Evolutionary conservation across 495 filamentous ascomycete species (phyloP).

Genomic region (Annulohypoxylon stygium): DNA sequence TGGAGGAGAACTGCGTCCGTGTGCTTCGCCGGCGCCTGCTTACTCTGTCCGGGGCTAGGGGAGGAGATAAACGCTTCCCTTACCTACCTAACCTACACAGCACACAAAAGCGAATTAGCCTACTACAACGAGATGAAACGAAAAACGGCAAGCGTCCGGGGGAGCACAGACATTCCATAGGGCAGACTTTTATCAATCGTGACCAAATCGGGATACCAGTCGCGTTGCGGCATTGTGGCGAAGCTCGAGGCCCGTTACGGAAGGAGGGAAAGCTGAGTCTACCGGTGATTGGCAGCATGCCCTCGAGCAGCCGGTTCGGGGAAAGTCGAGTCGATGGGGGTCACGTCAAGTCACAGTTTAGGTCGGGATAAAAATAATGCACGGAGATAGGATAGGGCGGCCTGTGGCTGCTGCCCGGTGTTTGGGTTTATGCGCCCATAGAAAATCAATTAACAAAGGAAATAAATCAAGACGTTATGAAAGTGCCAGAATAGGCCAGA

Average conservation of each 20-base stretch:
- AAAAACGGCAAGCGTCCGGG: slow-evolving; percentile 10
- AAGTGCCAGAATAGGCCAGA: background rate
- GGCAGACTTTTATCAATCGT: slow-evolving; percentile 19
- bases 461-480: background rate
- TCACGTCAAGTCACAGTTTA: slow-evolving; percentile 9
- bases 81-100: too few species aligned
- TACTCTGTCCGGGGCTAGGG: slow-evolving; percentile 37
- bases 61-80: background rate
- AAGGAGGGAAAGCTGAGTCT: slow-evolving; percentile 41
- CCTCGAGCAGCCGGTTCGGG: slow-evolving; percentile 14
- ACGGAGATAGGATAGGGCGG: slow-evolving; percentile 11
- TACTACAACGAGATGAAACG: background rate
- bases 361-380: slow-evolving; percentile 37
- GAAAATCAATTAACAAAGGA: background rate
- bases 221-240: slow-evolving; percentile 34
- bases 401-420: background rate
- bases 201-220: slow-evolving; percentile 24
- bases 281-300: slow-evolving; percentile 32
- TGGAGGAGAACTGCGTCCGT: slow-evolving; percentile 13
- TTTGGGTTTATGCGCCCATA: background rate
- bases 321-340: slow-evolving; percentile 10
- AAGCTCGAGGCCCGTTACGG: slow-evolving; percentile 39
- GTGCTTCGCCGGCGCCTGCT: slow-evolving; percentile 29
- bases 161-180: slow-evolving; percentile 23
- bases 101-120: background rate